phyloP scores from a whole-genome alignment of 2,329 filamentous ascomycete genomes.

The Diaporthe vaccinii region DNA sequence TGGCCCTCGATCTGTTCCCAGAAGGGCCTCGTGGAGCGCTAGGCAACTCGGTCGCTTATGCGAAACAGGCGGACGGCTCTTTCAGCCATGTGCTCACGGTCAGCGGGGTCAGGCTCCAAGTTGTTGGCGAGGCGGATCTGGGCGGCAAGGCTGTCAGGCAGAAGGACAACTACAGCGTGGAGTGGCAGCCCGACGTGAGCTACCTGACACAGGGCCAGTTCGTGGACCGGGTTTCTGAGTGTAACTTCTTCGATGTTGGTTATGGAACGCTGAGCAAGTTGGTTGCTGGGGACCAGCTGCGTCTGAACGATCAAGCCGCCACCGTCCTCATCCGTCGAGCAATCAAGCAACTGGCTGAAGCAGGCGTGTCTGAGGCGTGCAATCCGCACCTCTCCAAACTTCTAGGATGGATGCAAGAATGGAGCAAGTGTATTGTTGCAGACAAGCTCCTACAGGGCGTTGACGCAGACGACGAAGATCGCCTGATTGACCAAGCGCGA shows the following conservation, averaged over 20 bases:
- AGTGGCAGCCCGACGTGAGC: slow-evolving; percentile 36
- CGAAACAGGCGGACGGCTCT: slow-evolving; percentile 28
- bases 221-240: slow-evolving; percentile 11
- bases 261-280: not conserved
- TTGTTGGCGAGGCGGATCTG: slow-evolving; percentile 13
- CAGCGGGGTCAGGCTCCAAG: slow-evolving; percentile 19
- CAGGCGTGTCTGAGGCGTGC: slow-evolving; percentile 9
- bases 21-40: slow-evolving; percentile 23
- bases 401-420: slow-evolving; percentile 35
- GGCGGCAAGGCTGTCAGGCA: not conserved
- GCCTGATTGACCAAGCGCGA: slow-evolving; percentile 33
- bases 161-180: slow-evolving; percentile 38
- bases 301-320: slow-evolving; percentile 34
- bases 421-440: slow-evolving; percentile 3
- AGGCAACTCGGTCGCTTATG: slow-evolving; percentile 35
- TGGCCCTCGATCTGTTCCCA: slow-evolving; percentile 32
- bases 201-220: slow-evolving; percentile 28
- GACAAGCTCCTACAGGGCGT: not conserved
- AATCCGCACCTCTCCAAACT: slow-evolving; percentile 36
- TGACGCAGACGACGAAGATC: slow-evolving; percentile 6
- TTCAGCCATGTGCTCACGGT: slow-evolving; percentile 34
- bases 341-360: not conserved
- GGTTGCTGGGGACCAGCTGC: slow-evolving; percentile 4
- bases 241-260: not conserved
- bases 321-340: slow-evolving; percentile 36